These are phyloP conservation scores for Ophiostoma sp. DNA, from an alignment of 2,329 filamentous ascomycete genomes.

Conservation along the genomic window DNA sequence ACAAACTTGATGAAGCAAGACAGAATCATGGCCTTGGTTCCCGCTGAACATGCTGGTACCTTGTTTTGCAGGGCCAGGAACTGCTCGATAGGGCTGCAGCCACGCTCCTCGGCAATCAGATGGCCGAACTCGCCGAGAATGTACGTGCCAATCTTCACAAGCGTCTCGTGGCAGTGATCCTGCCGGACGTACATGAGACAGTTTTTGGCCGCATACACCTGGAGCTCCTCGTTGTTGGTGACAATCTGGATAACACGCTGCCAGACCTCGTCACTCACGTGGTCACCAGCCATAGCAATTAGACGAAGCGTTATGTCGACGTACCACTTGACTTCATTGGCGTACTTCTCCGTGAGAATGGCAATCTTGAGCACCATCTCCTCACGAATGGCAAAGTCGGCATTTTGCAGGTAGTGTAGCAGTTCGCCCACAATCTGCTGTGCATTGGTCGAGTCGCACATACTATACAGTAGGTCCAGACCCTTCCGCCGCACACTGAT, in stretches of 20 bases:
- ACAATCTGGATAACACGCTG: constrained; percentile 98
- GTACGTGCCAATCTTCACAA: constrained; percentile 97
- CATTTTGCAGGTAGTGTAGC: constrained; percentile 87
- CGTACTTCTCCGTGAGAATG: constrained; percentile 96
- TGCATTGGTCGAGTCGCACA: constrained; percentile 96
- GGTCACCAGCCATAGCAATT: constrained; percentile 93
- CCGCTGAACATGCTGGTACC: constrained; percentile 79
- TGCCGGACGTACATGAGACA: constrained; percentile 87
- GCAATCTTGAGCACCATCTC: constrained; percentile 99
- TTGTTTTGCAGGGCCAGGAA: constrained; percentile 89
- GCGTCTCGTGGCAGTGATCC: constrained; percentile 89
- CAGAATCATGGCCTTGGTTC: constrained; percentile 86
- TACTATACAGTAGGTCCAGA: constrained; percentile 94
- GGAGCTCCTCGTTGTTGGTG: constrained; percentile 97
- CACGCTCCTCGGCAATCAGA: constrained; percentile 83
- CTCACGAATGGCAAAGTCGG: constrained; percentile 95
- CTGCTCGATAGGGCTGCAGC: constrained; percentile 94
- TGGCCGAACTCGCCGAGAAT: constrained; percentile 96
- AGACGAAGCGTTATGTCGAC: constrained; percentile 93
- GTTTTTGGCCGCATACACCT: constrained; percentile 92
- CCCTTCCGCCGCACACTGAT: constrained; percentile 96
- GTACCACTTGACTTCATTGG: constrained; percentile 98
- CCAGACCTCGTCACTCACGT: constrained; percentile 99
- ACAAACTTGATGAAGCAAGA: constrained; percentile 97
- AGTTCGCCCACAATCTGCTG: constrained; percentile 90